A percentile compares a stretch with the other conserved stretches of the same genome.
phyloP scores from a whole-genome alignment of 2,329 filamentous ascomycete genomes.

The Cladosporium sp. region DNA sequence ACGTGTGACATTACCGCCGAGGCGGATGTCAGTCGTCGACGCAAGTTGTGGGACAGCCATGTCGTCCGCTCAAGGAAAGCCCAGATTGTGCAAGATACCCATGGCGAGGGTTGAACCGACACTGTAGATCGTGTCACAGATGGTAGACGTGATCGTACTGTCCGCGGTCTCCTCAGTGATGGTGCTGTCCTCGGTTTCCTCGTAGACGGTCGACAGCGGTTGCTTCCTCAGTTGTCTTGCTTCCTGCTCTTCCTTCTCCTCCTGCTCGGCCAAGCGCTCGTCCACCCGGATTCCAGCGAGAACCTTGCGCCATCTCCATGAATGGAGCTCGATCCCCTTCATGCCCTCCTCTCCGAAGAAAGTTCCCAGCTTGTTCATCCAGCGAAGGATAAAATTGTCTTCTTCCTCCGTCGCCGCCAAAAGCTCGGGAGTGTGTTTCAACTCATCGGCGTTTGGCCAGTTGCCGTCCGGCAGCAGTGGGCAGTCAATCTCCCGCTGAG shows the following conservation, averaged over 20 bases:
- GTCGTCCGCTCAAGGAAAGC: slow-evolving; percentile 1
- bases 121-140: too few species aligned
- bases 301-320: neutral
- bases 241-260: neutral
- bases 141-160: too few species aligned
- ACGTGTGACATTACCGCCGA: slow-evolving; percentile 8
- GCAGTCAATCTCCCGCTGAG: neutral
- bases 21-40: slow-evolving; percentile 3
- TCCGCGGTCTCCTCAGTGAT: too few species aligned
- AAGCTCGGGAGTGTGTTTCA: neutral
- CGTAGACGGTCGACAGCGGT: too few species aligned
- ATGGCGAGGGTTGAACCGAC: too few species aligned
- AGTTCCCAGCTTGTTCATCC: neutral
- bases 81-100: neutral
- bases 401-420: slow-evolving; percentile 1
- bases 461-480: neutral
- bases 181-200: too few species aligned
- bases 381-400: neutral
- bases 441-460: neutral
- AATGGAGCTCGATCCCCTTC: neutral
- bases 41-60: neutral
- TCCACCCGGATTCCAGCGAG: neutral
- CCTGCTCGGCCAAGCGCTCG: neutral
- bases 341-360: slow-evolving; percentile 1
- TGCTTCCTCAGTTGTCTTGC: too few species aligned